Evolutionary conservation across 768 basidiomycete genomes (phyloP).

Genomic region (Leccinum incarnatum): DNA sequence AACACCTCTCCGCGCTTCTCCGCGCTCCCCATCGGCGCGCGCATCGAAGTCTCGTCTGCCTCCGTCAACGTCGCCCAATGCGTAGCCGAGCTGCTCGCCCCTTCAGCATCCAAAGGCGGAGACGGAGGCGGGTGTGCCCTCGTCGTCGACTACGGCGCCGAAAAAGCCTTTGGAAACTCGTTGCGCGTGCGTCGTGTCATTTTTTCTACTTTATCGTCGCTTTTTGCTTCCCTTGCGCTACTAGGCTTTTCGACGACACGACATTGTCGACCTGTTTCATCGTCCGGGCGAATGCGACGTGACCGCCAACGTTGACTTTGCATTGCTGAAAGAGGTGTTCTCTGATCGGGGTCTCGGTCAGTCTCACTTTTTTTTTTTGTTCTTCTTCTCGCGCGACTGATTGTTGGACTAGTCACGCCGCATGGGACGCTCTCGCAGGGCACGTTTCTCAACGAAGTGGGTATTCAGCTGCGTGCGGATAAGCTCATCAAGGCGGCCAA

Average conservation of each 20-base stretch:
- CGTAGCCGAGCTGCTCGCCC: conserved; percentile 60
- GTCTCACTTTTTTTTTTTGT: neutral
- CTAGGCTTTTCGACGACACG: conserved; percentile 88
- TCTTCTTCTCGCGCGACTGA: conserved; percentile 2
- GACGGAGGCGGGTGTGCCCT: conserved; percentile 63
- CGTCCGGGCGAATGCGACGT: conserved; percentile 86
- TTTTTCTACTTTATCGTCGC: neutral
- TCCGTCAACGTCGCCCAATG: conserved; percentile 66
- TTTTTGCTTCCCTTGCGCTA: neutral
- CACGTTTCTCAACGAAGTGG: conserved; percentile 76
- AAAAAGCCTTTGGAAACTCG: conserved; percentile 64
- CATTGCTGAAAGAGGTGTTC: conserved; percentile 78
- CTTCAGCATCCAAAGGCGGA: neutral
- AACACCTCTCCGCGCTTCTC: conserved; percentile 69
- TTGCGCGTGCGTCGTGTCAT: conserved; percentile 64
- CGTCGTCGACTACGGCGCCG: conserved; percentile 87
- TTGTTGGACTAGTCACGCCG: conserved; percentile 29
- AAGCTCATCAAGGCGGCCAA: conserved; percentile 52
- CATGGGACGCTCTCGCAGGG: conserved; percentile 77
- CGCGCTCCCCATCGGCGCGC: conserved; percentile 61
- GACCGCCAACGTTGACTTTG: conserved; percentile 97
- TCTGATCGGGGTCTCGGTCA: conserved; percentile 52
- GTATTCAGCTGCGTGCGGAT: conserved; percentile 63
- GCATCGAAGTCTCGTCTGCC: conserved; percentile 78
- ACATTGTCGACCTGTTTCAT: conserved; percentile 80